A percentile compares a stretch with the other conserved stretches of the same genome.
Evolutionary conservation across 2,329 filamentous ascomycete genomes (phyloP).

Genomic region (Pseudogymnoascus sp.): DNA sequence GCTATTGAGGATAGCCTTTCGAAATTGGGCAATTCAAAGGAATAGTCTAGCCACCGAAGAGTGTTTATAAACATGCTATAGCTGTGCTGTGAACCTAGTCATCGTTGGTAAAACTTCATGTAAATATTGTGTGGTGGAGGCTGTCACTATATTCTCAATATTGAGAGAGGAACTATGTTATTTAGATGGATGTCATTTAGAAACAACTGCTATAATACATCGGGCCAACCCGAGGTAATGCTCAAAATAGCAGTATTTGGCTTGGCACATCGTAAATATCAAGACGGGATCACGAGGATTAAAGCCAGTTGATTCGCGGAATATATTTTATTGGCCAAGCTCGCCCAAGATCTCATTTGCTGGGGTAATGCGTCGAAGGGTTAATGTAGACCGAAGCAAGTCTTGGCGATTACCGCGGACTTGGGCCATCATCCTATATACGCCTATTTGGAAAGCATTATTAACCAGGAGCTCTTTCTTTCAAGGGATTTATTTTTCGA

Average conservation of each 20-base stretch:
- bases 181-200: background rate
- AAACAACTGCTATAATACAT: background rate
- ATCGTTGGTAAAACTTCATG: background rate
- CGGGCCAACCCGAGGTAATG: background rate
- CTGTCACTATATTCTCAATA: no score
- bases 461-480: background rate
- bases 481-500: background rate
- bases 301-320: background rate
- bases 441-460: background rate
- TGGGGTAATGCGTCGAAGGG: background rate
- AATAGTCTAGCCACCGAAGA: background rate
- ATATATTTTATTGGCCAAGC: background rate
- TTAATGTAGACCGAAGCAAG: background rate
- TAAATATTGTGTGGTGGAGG: background rate
- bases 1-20: background rate
- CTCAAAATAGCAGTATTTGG: background rate
- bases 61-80: background rate
- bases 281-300: background rate
- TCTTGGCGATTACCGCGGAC: background rate
- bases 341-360: background rate
- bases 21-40: background rate
- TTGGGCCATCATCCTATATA: background rate
- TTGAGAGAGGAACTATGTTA: background rate
- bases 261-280: background rate
- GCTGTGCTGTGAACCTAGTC: background rate